A percentile compares a stretch with the other conserved stretches of the same genome.
Conservation (phyloP, 192 early-diverging fungal species). For the Oehlia diaphana region DNA sequence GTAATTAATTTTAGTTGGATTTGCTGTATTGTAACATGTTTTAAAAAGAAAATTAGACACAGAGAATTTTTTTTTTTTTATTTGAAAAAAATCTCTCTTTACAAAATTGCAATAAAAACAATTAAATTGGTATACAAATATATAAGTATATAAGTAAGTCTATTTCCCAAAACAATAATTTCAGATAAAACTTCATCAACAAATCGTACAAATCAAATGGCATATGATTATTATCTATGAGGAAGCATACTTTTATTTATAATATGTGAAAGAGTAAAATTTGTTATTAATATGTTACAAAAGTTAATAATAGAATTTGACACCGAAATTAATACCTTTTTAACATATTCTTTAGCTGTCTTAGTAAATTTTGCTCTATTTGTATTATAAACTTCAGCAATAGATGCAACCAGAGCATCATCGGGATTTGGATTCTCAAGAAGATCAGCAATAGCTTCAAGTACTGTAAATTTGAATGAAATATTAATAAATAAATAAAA, state of each 20-base stretch:
- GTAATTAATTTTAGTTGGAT: too few species aligned
- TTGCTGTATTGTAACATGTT: not conserved
- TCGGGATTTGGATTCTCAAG: constrained; percentile 79
- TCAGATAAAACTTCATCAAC: too few species aligned
- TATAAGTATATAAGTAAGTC: too few species aligned
- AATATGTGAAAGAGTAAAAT: not conserved
- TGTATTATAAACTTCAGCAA: constrained; percentile 72
- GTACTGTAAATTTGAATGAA: constrained; percentile 42
- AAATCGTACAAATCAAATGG: too few species aligned
- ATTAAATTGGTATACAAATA: too few species aligned
- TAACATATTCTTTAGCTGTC: constrained; percentile 72
- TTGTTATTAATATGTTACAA: not conserved
- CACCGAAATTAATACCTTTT: constrained; percentile 48
- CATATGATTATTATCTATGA: not conserved
- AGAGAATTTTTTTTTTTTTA: not conserved
- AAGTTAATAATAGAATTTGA: not conserved
- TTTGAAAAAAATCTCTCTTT: too few species aligned
- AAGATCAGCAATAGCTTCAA: constrained; percentile 61
- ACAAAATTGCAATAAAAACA: too few species aligned
- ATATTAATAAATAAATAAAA: not conserved
- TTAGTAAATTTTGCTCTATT: constrained; percentile 65
- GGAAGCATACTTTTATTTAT: not conserved
- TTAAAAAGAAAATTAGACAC: not conserved
- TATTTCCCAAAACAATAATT: too few species aligned
- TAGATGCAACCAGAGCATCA: constrained; percentile 72